Evolutionary conservation across 208 protist species (phyloP).

Genomic region (Polymyxa betae): DNA sequence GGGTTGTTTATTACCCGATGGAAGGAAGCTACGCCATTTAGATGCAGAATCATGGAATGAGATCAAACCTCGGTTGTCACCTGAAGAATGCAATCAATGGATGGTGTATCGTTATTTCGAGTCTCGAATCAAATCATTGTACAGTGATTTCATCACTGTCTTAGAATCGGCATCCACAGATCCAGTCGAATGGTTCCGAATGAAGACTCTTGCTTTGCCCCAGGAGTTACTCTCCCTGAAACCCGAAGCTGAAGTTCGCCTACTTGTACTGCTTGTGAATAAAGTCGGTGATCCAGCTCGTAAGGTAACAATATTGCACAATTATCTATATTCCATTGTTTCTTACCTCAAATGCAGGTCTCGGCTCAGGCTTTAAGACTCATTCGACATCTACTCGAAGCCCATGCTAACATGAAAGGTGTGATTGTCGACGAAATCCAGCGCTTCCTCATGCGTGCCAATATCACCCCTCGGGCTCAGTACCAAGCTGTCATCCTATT

Average conservation of each 20-base stretch:
- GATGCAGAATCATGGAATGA: not conserved
- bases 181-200: conserved; percentile 54
- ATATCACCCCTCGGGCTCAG: conserved; percentile 61
- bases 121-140: not conserved
- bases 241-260: conserved; percentile 37
- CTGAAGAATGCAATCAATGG: not conserved
- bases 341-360: not conserved
- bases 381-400: not conserved
- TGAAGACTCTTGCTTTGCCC: conserved; percentile 13
- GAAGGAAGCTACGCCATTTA: not conserved
- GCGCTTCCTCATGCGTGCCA: conserved; percentile 64
- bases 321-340: not conserved
- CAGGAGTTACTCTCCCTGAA: conserved; percentile 52
- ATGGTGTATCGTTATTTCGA: conserved; percentile 42
- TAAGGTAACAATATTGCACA: conserved; percentile 16
- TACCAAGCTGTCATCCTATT: conserved; percentile 64
- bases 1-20: conserved; percentile 6
- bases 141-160: conserved; percentile 6
- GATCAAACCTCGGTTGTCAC: not conserved
- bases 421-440: conserved; percentile 62
- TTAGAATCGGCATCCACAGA: conserved; percentile 34
- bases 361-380: not conserved
- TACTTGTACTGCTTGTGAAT: conserved; percentile 64
- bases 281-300: conserved; percentile 64
- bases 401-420: conserved; percentile 61